Base-by-base conservation (phyloP, 164 flowering plant species). In the Berberis thunbergii region DNA sequence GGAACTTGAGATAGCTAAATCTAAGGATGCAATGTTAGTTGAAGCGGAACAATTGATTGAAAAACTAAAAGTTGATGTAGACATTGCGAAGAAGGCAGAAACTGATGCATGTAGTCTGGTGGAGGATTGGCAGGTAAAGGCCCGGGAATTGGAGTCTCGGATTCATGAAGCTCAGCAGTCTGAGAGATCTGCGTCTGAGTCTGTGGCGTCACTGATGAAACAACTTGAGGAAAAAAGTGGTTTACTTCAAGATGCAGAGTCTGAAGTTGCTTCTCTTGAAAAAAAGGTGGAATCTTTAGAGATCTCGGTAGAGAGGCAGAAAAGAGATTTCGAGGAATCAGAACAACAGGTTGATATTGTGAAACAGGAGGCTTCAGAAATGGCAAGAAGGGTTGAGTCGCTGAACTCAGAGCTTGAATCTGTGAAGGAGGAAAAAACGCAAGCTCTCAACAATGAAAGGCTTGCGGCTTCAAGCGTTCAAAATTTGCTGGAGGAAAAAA, bases 401-500 rank as follows among this genome's bases (percentile, higher is more conserved):
- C 69, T 90, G 26, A 83, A 66, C 66, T 72, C 78, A 39, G 84
- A 88, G 74, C 77, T 94, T 63, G 92, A 87, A 63, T 74, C 69
- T 4, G 72, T 79, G 58, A 78, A 77, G 71, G 97, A 86, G 63
- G 95, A 86, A 77, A 87, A 84, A 74, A 56, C 54, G 48, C 89
- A 74, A 73, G 89, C 96, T 63, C 43, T 85, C 72, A 77, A 80
- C 70, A 88, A 84, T 60, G 96, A 88, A 77, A 82, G 81, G 62
- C 82, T 80, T 67, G 87, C 91, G 56, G 90, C 89, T 69, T 76
- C 80, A 4, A 85, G 78, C 57, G 80, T 90, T 60, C 85, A 84
- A 61, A 79, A 59, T 59, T 76, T 90, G 39, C 69, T 85, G 60
- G 96, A 90, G 72, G 96, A 93, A 78, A 93, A 88, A 79, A 83